Evolutionary conservation across 768 basidiomycete genomes (phyloP), one percentile per base, ranked within the genome.

Genomic region (Psilocybe sp.): DNA sequence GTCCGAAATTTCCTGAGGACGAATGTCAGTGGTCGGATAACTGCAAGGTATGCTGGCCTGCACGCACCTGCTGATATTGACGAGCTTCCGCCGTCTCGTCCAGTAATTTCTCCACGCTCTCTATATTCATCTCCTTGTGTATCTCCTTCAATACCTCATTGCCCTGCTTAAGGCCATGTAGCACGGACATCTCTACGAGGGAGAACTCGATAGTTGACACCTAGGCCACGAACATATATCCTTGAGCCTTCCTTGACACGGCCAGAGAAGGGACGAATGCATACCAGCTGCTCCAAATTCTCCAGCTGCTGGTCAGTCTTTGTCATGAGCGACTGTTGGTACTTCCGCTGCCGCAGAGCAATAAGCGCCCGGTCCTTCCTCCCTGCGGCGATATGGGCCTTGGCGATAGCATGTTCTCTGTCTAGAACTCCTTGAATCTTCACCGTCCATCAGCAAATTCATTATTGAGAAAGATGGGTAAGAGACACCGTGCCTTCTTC

Each of bases 201-300:
- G 97, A 93, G 72, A 97, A 98, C 66, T 99, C 97, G 60, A 99
- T 97, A 0, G 88, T 90, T 3, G 92, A 90, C 19, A 98, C 94
- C 96, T 99, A 60, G 14, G 33, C 12, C 6, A 35, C 2, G 8
- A 7, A 34, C 16, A 33, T 19, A 37, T 45, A 45, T 37, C 18
- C 31, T 14, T 15, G 9, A 7, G 20, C 7, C 6, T 41, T 10
- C 8, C 35, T 19, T 6, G 16, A 12, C 16, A 39, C 11, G 15
- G 55, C 46, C 40, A 40, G 34, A 40, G 10, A 14, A 40, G 34
- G 40, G 10, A 14, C 18, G 23, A 28, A 7, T 14, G 34, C 84
- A 54, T 53, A 94, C 96, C 43, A 98, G 75, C 54, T 92, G 85
- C 68, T 98, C 93, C 49, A 98, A 67, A 49, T 82, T 90, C 71